These are phyloP conservation scores for Paecilomyces dactylethromorphus DNA, from an alignment of 2,329 filamentous ascomycete genomes.

Conservation along the genomic window DNA sequence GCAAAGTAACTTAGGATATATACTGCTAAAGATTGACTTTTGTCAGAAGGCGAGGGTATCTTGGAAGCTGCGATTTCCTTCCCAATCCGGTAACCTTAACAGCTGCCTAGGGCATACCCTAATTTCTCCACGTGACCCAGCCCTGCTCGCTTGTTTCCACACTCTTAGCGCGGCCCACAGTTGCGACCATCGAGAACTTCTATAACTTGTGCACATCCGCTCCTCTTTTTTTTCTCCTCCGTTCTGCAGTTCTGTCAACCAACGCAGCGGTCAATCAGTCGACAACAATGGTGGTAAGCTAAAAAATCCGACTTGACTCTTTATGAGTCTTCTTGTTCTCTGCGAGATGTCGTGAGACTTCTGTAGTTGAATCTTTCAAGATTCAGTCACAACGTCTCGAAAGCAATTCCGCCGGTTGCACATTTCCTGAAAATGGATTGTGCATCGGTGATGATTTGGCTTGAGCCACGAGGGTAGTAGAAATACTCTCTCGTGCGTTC, in stretches of 20 bases:
- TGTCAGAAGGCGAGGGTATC: too few relatives aligned
- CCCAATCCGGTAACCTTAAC: not conserved
- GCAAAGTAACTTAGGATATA: too few relatives aligned
- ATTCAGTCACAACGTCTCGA: constrained; percentile 23
- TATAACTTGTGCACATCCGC: constrained; percentile 14
- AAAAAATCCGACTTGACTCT: constrained; percentile 36
- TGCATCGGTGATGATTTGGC: constrained; percentile 42
- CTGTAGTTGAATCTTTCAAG: constrained; percentile 11
- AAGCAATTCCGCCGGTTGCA: constrained; percentile 31
- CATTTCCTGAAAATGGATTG: constrained; percentile 17
- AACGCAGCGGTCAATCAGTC: constrained; percentile 46
- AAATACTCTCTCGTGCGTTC: constrained; percentile 56
- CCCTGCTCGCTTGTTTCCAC: constrained; percentile 6
- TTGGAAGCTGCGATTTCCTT: too few relatives aligned
- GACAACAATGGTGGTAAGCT: constrained; percentile 57
- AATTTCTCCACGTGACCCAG: not conserved
- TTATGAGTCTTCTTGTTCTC: constrained; percentile 33
- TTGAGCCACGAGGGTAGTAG: constrained; percentile 48
- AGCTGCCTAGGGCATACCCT: not conserved
- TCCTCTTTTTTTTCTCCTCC: constrained; percentile 18
- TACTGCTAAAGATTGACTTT: too few relatives aligned
- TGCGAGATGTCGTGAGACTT: constrained; percentile 30
- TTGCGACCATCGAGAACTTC: constrained; percentile 2
- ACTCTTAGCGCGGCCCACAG: constrained; percentile 27
- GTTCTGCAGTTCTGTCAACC: constrained; percentile 40